Evolutionary conservation across 1,139 yeast genomes (phyloP), one percentile per base, ranked within the genome.

Genomic region (Lipomyces yarrowii): DNA sequence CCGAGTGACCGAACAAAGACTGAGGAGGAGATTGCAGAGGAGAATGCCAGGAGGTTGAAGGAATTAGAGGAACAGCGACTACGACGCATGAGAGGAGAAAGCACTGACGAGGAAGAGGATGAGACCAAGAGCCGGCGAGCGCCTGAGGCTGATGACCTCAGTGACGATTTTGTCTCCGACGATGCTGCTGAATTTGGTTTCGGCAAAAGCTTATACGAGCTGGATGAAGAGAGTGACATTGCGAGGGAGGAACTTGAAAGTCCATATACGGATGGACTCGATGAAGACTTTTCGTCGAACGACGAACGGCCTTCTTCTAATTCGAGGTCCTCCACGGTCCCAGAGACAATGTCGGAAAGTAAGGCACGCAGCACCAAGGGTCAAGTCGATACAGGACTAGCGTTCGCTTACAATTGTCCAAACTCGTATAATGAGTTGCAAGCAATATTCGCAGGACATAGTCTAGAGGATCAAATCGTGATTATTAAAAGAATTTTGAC

Each of bases 1-100:
- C 99, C 99, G n/a, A 87, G 96, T n/a, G 97, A 92, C 68, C 84
- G 98, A 77, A 92, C 98, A 0, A 91, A 93, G 78, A 93, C 98
- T 0, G 91, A 86, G 0, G 97, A 94, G 75, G 99, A 96, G 77
- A 69, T 92, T 26, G 83, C 81, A 56, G 81, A 83, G 63, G 73
- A 72, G 56, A 97, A 91, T 74, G 86, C 84, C 7, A 92, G 87
- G 52, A 86, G 84, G 73, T 82, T 84, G 78, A 85, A 86, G 73
- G 85, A 86, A 73, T 81, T 91, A 68, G 98, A 92, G 75, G 86
- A 84, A 59, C 96, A 87, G 65, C 84, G 98, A 76, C 75, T 85
- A 70, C 86, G 86, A 69, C 86, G 99, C 80, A 94, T 96, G 99
- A 87, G 86, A 71, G 97, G 96, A 56, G 84, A 84, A 70, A 85